These are phyloP conservation scores for Hypoxylon crocopeplum DNA, from an alignment of 495 filamentous ascomycete genomes.

Conservation along the genomic window DNA sequence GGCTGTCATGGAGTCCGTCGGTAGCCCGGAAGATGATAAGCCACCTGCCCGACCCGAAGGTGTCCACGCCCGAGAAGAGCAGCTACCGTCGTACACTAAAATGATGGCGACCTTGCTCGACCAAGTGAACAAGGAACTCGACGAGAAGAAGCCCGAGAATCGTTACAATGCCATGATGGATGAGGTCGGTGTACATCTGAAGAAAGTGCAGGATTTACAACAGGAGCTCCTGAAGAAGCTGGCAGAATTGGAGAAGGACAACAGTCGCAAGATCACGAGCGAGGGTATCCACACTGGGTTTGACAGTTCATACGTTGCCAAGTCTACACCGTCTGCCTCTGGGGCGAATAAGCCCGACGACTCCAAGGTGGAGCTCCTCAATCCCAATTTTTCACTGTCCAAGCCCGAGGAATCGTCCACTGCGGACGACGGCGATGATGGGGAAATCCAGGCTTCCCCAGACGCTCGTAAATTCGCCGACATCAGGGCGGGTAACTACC, in stretches of 20 bases:
- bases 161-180: constrained; percentile 74
- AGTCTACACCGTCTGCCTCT: constrained; percentile 53
- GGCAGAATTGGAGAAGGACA: constrained; percentile 83
- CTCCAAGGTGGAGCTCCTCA: constrained; percentile 78
- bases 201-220: constrained; percentile 80
- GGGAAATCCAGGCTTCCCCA: constrained; percentile 73
- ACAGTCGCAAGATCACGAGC: constrained; percentile 90
- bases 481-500: constrained; percentile 79
- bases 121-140: constrained; percentile 89
- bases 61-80: constrained; percentile 75
- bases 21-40: constrained; percentile 69
- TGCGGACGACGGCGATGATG: constrained; percentile 68
- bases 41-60: constrained; percentile 75
- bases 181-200: constrained; percentile 75
- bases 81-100: constrained; percentile 82
- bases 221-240: constrained; percentile 74
- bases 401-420: constrained; percentile 31
- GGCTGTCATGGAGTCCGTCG: constrained; percentile 78
- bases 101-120: constrained; percentile 95
- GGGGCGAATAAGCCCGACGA: constrained; percentile 50
- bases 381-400: constrained; percentile 60
- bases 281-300: constrained; percentile 93
- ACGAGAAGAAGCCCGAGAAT: constrained; percentile 68
- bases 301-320: constrained; percentile 77
- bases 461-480: constrained; percentile 79